phyloP scores from a whole-genome alignment of 768 basidiomycete genomes.

The Mycena albidolilacea region DNA sequence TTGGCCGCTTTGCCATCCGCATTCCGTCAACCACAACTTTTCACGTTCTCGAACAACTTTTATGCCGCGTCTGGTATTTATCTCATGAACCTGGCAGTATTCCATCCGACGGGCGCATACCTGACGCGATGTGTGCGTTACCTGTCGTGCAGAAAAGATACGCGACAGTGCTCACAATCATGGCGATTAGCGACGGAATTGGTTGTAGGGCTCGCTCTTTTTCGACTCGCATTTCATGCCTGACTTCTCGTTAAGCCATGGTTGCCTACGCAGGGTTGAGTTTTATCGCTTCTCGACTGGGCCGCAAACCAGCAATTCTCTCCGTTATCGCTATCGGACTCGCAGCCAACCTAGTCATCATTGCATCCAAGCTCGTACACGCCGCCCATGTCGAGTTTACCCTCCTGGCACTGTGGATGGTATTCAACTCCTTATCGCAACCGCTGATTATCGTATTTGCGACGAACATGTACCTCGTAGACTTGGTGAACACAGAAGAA shows the following conservation, averaged over 20 bases:
- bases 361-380: slow-evolving; percentile 4
- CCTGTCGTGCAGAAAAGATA: slow-evolving; percentile 29
- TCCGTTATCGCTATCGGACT: slow-evolving; percentile 25
- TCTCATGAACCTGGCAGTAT: slow-evolving; percentile 16
- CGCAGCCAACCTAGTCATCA: slow-evolving; percentile 24
- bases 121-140: slow-evolving; percentile 30
- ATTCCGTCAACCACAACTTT: slow-evolving; percentile 38
- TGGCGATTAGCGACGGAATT: slow-evolving; percentile 32
- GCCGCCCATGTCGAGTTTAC: background rate
- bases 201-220: slow-evolving; percentile 14
- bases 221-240: background rate
- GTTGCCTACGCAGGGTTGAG: slow-evolving; percentile 25
- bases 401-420: slow-evolving; percentile 25
- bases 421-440: slow-evolving; percentile 28
- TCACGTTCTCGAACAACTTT: slow-evolving; percentile 28
- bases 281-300: slow-evolving; percentile 22
- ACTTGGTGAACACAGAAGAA: slow-evolving; percentile 25
- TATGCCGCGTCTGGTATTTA: slow-evolving; percentile 27
- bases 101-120: slow-evolving; percentile 16
- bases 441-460: slow-evolving; percentile 29
- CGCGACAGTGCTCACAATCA: slow-evolving; percentile 10
- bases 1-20: slow-evolving; percentile 31
- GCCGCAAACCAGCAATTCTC: slow-evolving; percentile 30
- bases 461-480: slow-evolving; percentile 30
- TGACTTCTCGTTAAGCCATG: slow-evolving; percentile 13